These are phyloP conservation scores for Helichrysum umbraculigerum DNA, from an alignment of 129 eudicot genomes.

Conservation along the genomic window DNA sequence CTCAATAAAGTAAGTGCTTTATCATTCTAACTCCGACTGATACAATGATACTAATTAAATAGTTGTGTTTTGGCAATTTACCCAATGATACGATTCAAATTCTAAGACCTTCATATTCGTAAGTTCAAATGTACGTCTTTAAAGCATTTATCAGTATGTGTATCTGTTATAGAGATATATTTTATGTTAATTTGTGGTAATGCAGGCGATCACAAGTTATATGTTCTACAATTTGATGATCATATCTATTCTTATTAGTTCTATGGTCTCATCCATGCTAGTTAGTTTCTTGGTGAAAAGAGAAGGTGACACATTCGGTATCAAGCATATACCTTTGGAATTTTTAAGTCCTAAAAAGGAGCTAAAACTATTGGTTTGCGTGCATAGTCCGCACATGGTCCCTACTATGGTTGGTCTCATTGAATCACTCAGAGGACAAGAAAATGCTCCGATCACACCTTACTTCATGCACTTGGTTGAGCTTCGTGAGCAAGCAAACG, in stretches of 20 bases:
- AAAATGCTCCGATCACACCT: conserved; percentile 54
- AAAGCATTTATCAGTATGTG: background rate
- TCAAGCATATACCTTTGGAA: conserved; percentile 58
- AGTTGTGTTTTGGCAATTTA: background rate
- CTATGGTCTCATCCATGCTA: conserved; percentile 58
- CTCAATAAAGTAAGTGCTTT: conserved; percentile 48
- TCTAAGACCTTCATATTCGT: background rate
- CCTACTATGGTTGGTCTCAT: conserved; percentile 67
- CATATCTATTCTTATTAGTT: conserved; percentile 51
- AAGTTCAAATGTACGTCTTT: background rate
- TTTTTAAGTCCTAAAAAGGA: conserved; percentile 60
- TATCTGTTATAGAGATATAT: background rate
- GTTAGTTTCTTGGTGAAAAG: conserved; percentile 62
- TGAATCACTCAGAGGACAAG: conserved; percentile 58
- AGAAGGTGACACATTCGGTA: conserved; percentile 65
- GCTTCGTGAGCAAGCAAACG: conserved; percentile 60
- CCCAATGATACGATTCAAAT: background rate
- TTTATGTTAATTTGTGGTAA: conserved; percentile 11
- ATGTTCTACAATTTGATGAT: conserved; percentile 62
- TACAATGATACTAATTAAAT: background rate
- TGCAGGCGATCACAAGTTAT: conserved; percentile 45
- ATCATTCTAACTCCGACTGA: background rate
- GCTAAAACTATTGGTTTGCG: conserved; percentile 65
- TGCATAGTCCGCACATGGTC: conserved; percentile 67
- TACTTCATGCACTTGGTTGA: conserved; percentile 79